phyloP scores from a whole-genome alignment of 1,139 yeast genomes.

The Diutina ranongensis region DNA sequence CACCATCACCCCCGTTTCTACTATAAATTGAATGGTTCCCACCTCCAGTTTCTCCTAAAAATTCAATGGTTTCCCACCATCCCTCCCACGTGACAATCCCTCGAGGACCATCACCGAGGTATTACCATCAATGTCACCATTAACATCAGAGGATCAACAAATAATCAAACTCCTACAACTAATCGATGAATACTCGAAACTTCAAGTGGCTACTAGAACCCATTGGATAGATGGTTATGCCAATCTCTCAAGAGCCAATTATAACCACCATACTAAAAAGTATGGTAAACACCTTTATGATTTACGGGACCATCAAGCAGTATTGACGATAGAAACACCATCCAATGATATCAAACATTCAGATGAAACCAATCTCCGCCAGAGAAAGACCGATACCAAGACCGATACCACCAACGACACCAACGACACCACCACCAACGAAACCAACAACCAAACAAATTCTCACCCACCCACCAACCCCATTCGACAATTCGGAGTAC shows the following conservation, averaged over 20 bases:
- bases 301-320: background rate
- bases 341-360: background rate
- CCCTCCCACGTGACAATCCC: too few species aligned
- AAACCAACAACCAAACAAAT: background rate
- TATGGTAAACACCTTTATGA: background rate
- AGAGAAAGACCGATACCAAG: background rate
- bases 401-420: background rate
- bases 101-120: too few species aligned
- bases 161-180: background rate
- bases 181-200: background rate
- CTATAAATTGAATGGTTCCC: too few species aligned
- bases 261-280: background rate
- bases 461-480: conserved; percentile 20
- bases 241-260: background rate
- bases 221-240: conserved; percentile 1
- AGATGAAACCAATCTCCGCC: background rate
- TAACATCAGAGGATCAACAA: background rate
- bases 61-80: too few species aligned
- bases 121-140: background rate
- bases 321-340: background rate
- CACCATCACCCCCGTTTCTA: too few species aligned
- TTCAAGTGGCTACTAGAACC: background rate
- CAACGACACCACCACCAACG: background rate
- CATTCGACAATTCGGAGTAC: conserved; percentile 36
- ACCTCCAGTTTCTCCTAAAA: too few species aligned